Evolutionary conservation across 2,329 filamentous ascomycete genomes (phyloP).

Genomic region (Fusarium stilboides): DNA sequence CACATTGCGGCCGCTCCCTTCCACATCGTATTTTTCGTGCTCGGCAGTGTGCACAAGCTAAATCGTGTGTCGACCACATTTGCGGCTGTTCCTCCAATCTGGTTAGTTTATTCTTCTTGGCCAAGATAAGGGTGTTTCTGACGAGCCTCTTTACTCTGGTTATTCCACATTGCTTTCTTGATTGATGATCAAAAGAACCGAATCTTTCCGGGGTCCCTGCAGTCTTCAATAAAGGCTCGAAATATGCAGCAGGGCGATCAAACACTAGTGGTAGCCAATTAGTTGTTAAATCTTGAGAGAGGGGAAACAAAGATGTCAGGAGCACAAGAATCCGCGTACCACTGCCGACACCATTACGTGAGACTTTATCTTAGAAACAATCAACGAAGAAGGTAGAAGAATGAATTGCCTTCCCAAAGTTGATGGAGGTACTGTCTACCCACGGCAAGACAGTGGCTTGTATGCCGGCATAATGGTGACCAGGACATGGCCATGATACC

Average conservation of each 20-base stretch:
- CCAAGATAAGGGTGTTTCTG: background rate
- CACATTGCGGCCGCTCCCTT: constrained; percentile 49
- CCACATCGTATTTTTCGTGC: constrained; percentile 50
- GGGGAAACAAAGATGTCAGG: constrained; percentile 26
- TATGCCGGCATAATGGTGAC: constrained; percentile 20
- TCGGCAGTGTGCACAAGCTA: constrained; percentile 50
- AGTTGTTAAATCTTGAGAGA: constrained; percentile 6
- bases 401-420: background rate
- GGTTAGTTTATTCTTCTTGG: constrained; percentile 29
- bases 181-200: background rate
- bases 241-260: constrained; percentile 18
- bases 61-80: constrained; percentile 51
- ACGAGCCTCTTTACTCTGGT: constrained; percentile 48
- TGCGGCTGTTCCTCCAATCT: constrained; percentile 37
- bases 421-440: constrained; percentile 17
- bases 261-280: background rate
- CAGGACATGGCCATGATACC: constrained; percentile 11
- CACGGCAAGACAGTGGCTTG: constrained; percentile 43
- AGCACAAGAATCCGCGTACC: constrained; percentile 31
- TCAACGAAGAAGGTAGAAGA: constrained; percentile 7
- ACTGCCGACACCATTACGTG: constrained; percentile 38
- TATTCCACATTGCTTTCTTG: constrained; percentile 46
- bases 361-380: constrained; percentile 35
- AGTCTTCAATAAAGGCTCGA: constrained; percentile 5
- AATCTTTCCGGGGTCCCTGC: background rate